Evolutionary conservation across 2,329 filamentous ascomycete species (phyloP).

Genomic region (Acrocalymma vagum): DNA sequence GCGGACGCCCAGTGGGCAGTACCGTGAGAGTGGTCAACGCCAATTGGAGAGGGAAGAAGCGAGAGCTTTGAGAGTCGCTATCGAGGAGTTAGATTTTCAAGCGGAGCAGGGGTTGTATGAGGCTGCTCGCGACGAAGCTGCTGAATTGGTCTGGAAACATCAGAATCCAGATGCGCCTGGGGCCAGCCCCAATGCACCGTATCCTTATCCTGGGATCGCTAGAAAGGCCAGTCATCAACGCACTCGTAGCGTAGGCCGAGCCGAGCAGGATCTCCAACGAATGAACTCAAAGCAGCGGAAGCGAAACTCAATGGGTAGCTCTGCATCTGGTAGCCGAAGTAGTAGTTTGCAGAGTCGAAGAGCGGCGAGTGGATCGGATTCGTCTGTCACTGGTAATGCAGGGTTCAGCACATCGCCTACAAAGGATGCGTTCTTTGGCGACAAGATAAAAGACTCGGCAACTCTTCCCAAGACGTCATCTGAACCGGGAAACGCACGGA

Average conservation of each 20-base stretch:
- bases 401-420: slow-evolving; percentile 29
- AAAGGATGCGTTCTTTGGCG: slow-evolving; percentile 24
- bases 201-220: slow-evolving; percentile 71
- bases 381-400: slow-evolving; percentile 27
- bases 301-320: slow-evolving; percentile 47
- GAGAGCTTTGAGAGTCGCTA: slow-evolving; percentile 72
- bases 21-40: slow-evolving; percentile 76
- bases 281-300: slow-evolving; percentile 43
- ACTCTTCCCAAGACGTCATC: slow-evolving; percentile 44
- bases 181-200: slow-evolving; percentile 57
- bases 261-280: slow-evolving; percentile 41
- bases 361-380: slow-evolving; percentile 39
- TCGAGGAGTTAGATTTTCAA: slow-evolving; percentile 76
- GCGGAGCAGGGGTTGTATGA: slow-evolving; percentile 71
- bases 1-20: slow-evolving; percentile 68
- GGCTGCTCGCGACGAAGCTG: slow-evolving; percentile 78
- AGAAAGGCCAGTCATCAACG: slow-evolving; percentile 75
- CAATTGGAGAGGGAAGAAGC: slow-evolving; percentile 86
- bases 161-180: slow-evolving; percentile 73
- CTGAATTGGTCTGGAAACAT: slow-evolving; percentile 81
- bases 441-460: slow-evolving; percentile 36
- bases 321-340: slow-evolving; percentile 38
- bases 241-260: slow-evolving; percentile 51
- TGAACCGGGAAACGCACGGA: slow-evolving; percentile 42
- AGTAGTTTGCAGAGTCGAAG: slow-evolving; percentile 50